Conservation (phyloP, 176 grass and related monocot species). For the Aegilops speltoides region DNA sequence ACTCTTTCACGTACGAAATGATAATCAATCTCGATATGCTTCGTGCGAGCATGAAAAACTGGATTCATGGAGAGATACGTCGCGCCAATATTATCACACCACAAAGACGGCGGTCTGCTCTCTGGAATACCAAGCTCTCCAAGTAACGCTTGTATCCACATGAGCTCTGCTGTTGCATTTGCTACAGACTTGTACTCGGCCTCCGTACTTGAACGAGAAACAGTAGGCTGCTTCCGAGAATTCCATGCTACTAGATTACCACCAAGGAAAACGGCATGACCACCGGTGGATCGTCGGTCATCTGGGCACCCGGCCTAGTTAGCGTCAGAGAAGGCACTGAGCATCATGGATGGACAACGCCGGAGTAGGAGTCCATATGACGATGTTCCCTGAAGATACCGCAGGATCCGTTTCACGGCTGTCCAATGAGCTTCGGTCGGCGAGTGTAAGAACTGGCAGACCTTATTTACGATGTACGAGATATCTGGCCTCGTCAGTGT, state of each 20-base stretch:
- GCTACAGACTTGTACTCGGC: neutral
- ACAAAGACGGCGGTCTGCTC: neutral
- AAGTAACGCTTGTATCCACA: neutral
- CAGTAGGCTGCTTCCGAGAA: neutral
- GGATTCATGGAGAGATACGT: neutral
- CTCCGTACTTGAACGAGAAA: neutral
- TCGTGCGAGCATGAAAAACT: neutral
- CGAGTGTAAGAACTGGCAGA: no score
- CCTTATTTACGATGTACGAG: no score
- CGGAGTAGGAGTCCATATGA: neutral
- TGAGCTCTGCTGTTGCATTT: neutral
- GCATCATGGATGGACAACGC: neutral
- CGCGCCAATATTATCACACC: neutral
- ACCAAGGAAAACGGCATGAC: neutral
- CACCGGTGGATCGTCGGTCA: neutral
- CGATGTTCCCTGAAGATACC: neutral
- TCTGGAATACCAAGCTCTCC: neutral
- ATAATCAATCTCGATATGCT: neutral
- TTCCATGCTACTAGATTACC: neutral
- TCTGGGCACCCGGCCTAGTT: neutral
- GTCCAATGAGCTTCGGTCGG: no score
- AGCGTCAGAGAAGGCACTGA: neutral
- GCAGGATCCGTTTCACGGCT: neutral
- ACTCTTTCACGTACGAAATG: neutral
- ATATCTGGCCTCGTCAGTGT: no score